phyloP scores from a whole-genome alignment of 2,329 filamentous ascomycete species.

The Phyllosticta citribraziliensis region DNA sequence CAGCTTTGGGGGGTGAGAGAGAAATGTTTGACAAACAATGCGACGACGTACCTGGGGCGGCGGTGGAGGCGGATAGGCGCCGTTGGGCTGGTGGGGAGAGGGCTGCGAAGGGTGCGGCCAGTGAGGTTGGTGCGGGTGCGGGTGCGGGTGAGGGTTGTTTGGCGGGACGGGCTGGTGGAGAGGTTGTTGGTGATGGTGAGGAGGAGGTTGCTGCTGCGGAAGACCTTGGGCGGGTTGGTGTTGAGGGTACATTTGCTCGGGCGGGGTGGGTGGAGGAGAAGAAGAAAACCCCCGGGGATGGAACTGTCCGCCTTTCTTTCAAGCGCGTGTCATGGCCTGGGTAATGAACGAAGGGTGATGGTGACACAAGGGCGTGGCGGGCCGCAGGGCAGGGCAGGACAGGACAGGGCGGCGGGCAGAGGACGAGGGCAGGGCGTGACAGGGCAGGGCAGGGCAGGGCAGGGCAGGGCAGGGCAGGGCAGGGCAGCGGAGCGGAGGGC shows the following conservation, averaged over 20 bases:
- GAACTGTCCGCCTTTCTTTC: neutral
- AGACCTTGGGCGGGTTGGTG: conserved; percentile 25
- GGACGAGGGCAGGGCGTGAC: too few species aligned
- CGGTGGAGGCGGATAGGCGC: conserved; percentile 25
- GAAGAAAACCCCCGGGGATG: neutral
- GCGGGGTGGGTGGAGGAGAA: conserved; percentile 6
- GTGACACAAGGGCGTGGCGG: neutral
- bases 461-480: too few species aligned
- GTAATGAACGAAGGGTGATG: neutral
- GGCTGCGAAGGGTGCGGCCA: conserved; percentile 7
- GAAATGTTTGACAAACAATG: conserved; percentile 11
- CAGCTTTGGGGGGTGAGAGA: conserved; percentile 6
- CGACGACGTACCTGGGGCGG: conserved; percentile 23
- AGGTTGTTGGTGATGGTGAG: conserved; percentile 4
- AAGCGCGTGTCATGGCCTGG: neutral
- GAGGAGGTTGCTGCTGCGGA: conserved; percentile 23
- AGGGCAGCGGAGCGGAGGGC: too few species aligned
- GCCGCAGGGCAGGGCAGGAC: neutral
- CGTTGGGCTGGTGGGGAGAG: conserved; percentile 25
- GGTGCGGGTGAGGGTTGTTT: neutral
- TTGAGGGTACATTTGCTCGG: conserved; percentile 11
- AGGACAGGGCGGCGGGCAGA: too few species aligned
- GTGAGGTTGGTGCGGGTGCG: neutral
- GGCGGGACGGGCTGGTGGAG: neutral
- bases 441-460: too few species aligned